Evolutionary conservation across 2,329 filamentous ascomycete species (phyloP), one percentile per base, ranked within the genome.

Genomic region (Penicillium sp.): DNA sequence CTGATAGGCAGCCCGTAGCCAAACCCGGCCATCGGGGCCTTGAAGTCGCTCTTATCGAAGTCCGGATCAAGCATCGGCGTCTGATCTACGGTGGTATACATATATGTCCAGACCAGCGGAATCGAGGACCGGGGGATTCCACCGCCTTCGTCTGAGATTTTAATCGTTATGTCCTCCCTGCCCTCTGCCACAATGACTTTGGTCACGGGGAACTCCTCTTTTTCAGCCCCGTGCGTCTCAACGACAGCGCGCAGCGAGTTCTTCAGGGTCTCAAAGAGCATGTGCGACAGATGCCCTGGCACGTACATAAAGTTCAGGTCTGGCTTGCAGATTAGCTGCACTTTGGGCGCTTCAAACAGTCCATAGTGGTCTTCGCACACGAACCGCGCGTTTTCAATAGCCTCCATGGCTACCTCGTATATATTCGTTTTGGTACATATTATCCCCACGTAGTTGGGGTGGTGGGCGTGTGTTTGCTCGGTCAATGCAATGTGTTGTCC

Each of bases 401-500:
- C 94, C 76, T 99, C 94, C 69, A 96, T 87, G 3, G 94, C 94
- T 49, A 99, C 84, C 65, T 99, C 94, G 58, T 86, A 86, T 40
- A 99, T 93, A 66, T 97, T 99, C 24, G 94, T 97, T 78, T 95
- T 96, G 59, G 94, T 99, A 79, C 94, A 99, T 69, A 99, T 99
- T 64, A 99, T 97, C 61, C 94, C 94, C 64, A 99, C 94, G 69
- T 99, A 97, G 60, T 91, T 90, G 38, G 91, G 91, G 72, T 97
- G 93, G 61, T 87, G 86, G 64, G 91, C 86, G 65, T 94, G 88
- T 66, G 87, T 89, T 76, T 97, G 92, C 72, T 97, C 93, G 5
- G 92, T 96, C 58, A 99, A 81, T 59, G 94, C 94, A 68, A 99
- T 96, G 79, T 99, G 94, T 74, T 99, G 94, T 53, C 94, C 94